Evolutionary conservation across 306 rosid genomes (phyloP).

Genomic region (Fragaria iinumae): DNA sequence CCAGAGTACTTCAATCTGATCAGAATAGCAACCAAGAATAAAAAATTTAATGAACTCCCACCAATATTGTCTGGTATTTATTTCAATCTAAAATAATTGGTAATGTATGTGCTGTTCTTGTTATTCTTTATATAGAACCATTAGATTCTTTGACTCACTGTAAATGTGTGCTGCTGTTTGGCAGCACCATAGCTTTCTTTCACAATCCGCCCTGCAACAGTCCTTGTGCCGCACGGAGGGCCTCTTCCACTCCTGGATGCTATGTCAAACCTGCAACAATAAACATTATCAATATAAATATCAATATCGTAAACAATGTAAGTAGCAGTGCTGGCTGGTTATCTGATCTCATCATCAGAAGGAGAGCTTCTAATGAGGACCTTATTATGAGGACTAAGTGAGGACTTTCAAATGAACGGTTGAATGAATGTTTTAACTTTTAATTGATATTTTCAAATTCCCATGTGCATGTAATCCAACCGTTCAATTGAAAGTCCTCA

Average conservation of each 20-base stretch:
- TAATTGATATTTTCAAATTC: too few relatives aligned
- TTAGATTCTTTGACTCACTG: conserved; percentile 49
- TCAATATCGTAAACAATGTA: neutral
- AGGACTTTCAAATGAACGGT: too few relatives aligned
- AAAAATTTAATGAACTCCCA: neutral
- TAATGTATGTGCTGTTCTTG: neutral
- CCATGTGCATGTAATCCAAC: too few relatives aligned
- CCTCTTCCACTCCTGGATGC: conserved; percentile 73
- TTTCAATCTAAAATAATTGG: neutral
- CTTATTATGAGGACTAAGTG: too few relatives aligned
- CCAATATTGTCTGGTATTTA: neutral
- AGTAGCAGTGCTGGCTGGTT: neutral
- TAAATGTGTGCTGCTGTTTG: conserved; percentile 91
- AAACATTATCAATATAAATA: conserved; percentile 10
- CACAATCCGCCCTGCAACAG: conserved; percentile 80
- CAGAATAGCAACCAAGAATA: conserved; percentile 10
- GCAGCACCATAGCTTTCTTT: conserved; percentile 89
- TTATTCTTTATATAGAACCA: neutral
- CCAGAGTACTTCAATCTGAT: conserved; percentile 92
- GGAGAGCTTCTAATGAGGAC: too few relatives aligned
- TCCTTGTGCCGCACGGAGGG: conserved; percentile 74
- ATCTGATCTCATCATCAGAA: too few relatives aligned
- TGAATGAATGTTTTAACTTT: too few relatives aligned
- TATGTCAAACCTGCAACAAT: conserved; percentile 55
- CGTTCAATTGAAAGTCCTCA: too few relatives aligned